Base-by-base conservation (phyloP, 1,139 yeast species). In the Yamadazyma atlantica region DNA sequence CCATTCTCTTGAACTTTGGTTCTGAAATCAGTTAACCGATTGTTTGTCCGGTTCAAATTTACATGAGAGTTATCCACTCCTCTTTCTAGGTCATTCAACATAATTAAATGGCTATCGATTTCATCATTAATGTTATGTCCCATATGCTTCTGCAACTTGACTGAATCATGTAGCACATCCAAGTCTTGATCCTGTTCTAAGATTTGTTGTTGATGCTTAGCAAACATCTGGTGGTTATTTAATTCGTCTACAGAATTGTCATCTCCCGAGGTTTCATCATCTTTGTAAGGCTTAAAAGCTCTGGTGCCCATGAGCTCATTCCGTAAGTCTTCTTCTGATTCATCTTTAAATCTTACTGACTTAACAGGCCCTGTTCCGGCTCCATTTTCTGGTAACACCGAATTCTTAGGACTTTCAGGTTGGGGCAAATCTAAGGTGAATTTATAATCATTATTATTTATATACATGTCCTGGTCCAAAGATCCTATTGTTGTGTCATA, bases 11-110 rank as follows among this genome's bases (percentile, higher is more conserved):
- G 72, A 14, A 82, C 76, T 49, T 68, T 74, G 12, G 70, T 63
- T 36, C 82, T 69, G 51, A 86, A 84, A 31, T 61, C 66, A 26
- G 61, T 68, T 38, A 87, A 66, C 33, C 82, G 69, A 39, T 64
- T 60, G 24, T 72, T 68, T 1, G 95, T 92, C 6, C 70, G 63
- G 27, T 66, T 64, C 29, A 87, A 57, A 35, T 83, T 64, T 33
- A 60, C 52, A 24, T 72, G 73, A 5, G 85, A 73, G 23, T 64
- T 51, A 44, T 82, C 89, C 11, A 85, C 76, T 14, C 85, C 81
- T 25, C 63, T 62, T 50, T 87, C 95, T 34, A 87, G 68, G 50
- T 86, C 95, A 48, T 79, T 79, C 41, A 87, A 64, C 29, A 86
- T 51, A 19, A 82, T 82, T 50, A 84, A 59, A 45, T 87, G 96